These are phyloP conservation scores for Coemansia aciculifera DNA, from an alignment of 192 early-diverging fungal species.

Conservation along the genomic window DNA sequence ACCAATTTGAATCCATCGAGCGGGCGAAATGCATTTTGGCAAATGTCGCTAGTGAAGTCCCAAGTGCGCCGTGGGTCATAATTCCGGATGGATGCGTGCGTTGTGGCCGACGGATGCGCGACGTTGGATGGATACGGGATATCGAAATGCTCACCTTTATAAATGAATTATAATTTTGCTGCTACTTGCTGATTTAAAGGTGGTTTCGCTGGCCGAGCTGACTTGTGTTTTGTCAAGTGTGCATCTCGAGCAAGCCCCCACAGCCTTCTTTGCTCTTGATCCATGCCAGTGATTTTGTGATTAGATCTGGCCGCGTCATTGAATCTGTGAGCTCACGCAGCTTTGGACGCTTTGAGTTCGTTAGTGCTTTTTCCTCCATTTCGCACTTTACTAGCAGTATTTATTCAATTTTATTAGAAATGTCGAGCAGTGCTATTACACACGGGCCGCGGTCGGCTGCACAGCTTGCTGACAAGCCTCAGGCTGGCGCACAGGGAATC, in stretches of 20 bases:
- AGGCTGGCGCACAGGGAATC: conserved; percentile 43
- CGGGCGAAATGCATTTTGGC: not conserved
- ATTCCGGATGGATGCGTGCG: not conserved
- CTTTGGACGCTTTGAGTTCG: not conserved
- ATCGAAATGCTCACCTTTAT: conserved; percentile 4
- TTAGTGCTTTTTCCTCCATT: not conserved
- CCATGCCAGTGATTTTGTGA: not conserved
- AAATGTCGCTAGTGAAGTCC: not conserved
- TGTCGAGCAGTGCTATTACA: conserved; percentile 45
- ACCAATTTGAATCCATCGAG: not conserved
- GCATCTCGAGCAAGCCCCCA: not conserved
- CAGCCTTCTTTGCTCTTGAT: not conserved
- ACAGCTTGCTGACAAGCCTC: conserved; percentile 13
- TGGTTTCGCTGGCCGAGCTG: not conserved
- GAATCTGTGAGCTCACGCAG: not conserved
- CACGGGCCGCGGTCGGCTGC: conserved; percentile 16
- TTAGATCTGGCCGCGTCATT: conserved; percentile 21
- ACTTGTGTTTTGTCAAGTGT: not conserved
- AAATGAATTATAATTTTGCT: conserved; percentile 8
- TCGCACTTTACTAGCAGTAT: not conserved
- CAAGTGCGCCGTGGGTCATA: not conserved
- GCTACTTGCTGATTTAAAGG: conserved; percentile 4
- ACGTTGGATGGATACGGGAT: not conserved
- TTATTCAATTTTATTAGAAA: conserved; percentile 7
- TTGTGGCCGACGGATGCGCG: not conserved